Evolutionary conservation across 495 filamentous ascomycete species (phyloP).

Genomic region (Daldinia grandis): DNA sequence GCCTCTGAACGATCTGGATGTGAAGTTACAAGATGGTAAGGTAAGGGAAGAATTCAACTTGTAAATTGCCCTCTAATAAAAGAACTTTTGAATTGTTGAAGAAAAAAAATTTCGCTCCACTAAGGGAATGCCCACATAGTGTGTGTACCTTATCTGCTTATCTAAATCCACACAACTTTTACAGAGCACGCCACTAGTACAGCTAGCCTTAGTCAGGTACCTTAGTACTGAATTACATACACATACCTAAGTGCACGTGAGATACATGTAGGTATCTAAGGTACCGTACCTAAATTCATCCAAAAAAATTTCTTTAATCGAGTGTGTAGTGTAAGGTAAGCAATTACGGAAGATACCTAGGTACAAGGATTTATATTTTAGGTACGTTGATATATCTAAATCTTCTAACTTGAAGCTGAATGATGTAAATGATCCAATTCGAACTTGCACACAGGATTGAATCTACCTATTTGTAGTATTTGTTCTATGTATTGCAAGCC

Average conservation of each 20-base stretch:
- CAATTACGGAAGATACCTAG: too few species aligned
- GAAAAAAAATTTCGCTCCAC: slow-evolving; percentile 27
- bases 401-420: not conserved
- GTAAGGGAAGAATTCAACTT: not conserved
- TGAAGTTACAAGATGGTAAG: not conserved
- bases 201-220: not conserved
- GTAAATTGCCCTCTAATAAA: not conserved
- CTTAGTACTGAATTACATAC: not conserved
- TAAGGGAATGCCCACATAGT: not conserved
- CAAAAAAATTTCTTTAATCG: too few species aligned
- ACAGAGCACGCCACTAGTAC: not conserved
- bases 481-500: not conserved
- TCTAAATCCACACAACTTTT: not conserved
- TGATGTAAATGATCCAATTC: not conserved
- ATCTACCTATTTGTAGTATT: not conserved
- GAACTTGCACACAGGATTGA: not conserved
- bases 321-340: too few species aligned
- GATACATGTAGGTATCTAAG: too few species aligned
- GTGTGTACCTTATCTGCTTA: slow-evolving; percentile 1
- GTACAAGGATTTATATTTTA: too few species aligned
- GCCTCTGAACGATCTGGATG: not conserved
- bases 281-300: too few species aligned
- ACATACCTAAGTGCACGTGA: too few species aligned
- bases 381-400: not conserved
- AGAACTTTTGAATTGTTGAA: slow-evolving; percentile 1